Evolutionary conservation across 2,329 filamentous ascomycete genomes (phyloP).

Genomic region (Simplicillium aogashimaense): DNA sequence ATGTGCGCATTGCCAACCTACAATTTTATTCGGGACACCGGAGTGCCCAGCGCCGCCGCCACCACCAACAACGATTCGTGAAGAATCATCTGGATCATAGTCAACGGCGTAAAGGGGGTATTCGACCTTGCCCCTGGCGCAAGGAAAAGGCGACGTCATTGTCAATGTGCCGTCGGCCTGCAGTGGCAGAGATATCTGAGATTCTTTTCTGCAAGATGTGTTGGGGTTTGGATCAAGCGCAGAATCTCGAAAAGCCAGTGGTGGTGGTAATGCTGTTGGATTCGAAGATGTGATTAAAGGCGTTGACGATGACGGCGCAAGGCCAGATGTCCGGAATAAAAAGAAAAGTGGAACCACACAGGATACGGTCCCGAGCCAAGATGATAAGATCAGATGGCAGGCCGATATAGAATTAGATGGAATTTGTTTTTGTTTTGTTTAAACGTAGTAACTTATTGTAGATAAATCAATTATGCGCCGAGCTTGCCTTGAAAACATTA

Average conservation of each 20-base stretch:
- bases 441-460: too few species aligned
- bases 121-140: slow-evolving; percentile 56
- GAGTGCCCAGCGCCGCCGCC: slow-evolving; percentile 76
- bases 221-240: background rate
- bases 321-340: slow-evolving; percentile 1
- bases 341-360: too few species aligned
- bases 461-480: too few species aligned
- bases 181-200: background rate
- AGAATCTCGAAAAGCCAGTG: background rate
- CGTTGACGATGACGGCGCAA: background rate
- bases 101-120: slow-evolving; percentile 84
- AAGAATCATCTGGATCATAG: slow-evolving; percentile 73
- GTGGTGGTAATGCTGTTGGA: background rate
- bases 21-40: slow-evolving; percentile 81
- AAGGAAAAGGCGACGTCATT: slow-evolving; percentile 31
- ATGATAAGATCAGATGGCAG: too few species aligned
- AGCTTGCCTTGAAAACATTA: too few species aligned
- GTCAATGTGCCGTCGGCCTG: background rate
- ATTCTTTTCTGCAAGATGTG: background rate
- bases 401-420: too few species aligned
- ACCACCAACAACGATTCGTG: slow-evolving; percentile 71
- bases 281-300: background rate
- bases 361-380: too few species aligned
- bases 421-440: too few species aligned
- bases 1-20: slow-evolving; percentile 27